Evolutionary conservation across 805 yeast genomes (phyloP).

Genomic region (Maudiozyma barnettii): DNA sequence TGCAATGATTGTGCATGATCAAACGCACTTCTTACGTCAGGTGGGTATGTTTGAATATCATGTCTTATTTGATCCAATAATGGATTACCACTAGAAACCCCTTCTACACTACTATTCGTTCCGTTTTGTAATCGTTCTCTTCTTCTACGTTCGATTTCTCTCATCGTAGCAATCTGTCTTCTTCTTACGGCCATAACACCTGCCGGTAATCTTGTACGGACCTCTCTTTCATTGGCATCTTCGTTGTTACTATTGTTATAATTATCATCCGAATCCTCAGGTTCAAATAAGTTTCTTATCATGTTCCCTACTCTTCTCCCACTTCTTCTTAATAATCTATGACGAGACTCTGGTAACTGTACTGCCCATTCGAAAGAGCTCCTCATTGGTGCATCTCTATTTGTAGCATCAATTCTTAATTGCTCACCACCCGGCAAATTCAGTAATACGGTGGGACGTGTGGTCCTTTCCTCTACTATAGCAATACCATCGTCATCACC

Average conservation of each 20-base stretch:
- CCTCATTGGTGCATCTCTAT: slow-evolving; percentile 18
- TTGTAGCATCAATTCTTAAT: slow-evolving; percentile 14
- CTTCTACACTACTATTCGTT: not conserved
- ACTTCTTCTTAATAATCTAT: slow-evolving; percentile 13
- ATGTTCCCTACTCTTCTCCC: slow-evolving; percentile 11
- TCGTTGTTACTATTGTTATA: slow-evolving; percentile 5
- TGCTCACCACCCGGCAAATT: slow-evolving; percentile 24
- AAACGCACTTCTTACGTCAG: slow-evolving; percentile 18
- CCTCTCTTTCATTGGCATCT: not conserved
- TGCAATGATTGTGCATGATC: slow-evolving; percentile 17
- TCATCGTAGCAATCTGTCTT: not conserved
- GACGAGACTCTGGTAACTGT: slow-evolving; percentile 9
- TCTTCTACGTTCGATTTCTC: slow-evolving; percentile 1
- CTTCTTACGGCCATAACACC: slow-evolving; percentile 7
- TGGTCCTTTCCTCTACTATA: slow-evolving; percentile 25
- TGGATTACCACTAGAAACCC: slow-evolving; percentile 3
- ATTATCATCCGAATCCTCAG: slow-evolving; percentile 1
- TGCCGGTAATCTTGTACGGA: slow-evolving; percentile 4
- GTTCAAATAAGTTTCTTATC: slow-evolving; percentile 1
- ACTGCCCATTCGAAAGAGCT: slow-evolving; percentile 23
- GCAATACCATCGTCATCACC: slow-evolving; percentile 23
- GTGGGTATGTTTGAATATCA: slow-evolving; percentile 14
- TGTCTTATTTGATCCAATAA: slow-evolving; percentile 8
- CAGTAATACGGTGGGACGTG: slow-evolving; percentile 16
- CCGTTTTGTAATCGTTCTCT: not conserved